Evolutionary conservation across 2,329 filamentous ascomycete species (phyloP), one percentile per base, ranked within the genome.

Genomic region (Penicillium sp.): DNA sequence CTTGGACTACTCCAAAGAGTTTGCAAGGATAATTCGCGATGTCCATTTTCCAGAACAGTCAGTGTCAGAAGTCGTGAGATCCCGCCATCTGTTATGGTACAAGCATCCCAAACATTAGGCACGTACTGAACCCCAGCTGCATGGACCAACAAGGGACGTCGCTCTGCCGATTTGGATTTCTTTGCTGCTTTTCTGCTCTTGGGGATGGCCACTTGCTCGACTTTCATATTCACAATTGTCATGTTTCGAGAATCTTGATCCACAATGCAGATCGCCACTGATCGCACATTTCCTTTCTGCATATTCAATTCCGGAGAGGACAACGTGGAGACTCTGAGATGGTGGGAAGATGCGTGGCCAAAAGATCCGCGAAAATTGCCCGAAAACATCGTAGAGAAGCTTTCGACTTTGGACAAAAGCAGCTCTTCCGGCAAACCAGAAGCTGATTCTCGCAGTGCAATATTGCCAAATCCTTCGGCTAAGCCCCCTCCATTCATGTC

Each of bases 1-100:
- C 83, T 81, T 9, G 86, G 74, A 45, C 79, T 78, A 48, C 84
- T 83, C 86, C 86, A 90, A 0, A 85, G 86, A 5, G 85, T 85
- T 65, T 90, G 86, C 8, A 88, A 71, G 55, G 83, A 87, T 12
- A 91, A 68, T 59, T 86, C 81, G 40, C 81, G 78, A 28, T 78
- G 76, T 1, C 84, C 84, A 54, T 81, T 74, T 43, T 77, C 76
- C 25, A 81, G 80, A 56, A 84, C 80, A 3, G 83, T 85, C 11
- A 91, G 70, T 26, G 87, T 81, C 3, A 90, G 70, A 44, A 90
- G 84, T 54, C 83, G 82, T 29, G 83, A 81, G 46, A 85, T 74
- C 26, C 77, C 73, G 1, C 83, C 83, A 63, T 90, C 86, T 4
- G 76, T 73, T 38, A 90, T 66, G 58, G 82, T 86, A 66, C 84